phyloP scores from a whole-genome alignment of 2,329 filamentous ascomycete species.

The Hansfordia pulvinata region DNA sequence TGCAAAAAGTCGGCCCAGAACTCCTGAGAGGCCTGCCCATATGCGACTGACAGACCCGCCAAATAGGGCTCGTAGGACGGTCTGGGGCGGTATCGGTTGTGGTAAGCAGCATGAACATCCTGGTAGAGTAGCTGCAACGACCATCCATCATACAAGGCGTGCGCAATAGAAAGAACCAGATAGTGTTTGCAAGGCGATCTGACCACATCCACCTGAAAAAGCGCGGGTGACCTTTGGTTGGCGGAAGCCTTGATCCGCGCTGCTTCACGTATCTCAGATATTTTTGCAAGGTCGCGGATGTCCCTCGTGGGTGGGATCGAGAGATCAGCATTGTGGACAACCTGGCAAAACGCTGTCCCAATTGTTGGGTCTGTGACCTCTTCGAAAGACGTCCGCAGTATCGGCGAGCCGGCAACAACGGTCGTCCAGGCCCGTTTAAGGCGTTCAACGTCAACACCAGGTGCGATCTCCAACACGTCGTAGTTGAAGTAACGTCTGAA shows the following conservation, averaged over 20 bases:
- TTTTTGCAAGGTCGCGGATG: no score
- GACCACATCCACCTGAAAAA: constrained; percentile 37
- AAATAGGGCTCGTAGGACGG: constrained; percentile 40
- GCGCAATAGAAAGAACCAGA: constrained; percentile 59
- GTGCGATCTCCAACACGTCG: constrained; percentile 52
- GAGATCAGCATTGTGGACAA: constrained; percentile 19
- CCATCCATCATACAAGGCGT: constrained; percentile 84
- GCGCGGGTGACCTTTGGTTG: constrained; percentile 14
- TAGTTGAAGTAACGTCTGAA: constrained; percentile 77
- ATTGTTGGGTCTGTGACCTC: constrained; percentile 48
- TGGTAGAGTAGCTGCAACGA: constrained; percentile 63
- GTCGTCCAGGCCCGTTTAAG: constrained; percentile 48
- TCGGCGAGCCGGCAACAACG: constrained; percentile 48
- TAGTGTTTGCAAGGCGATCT: constrained; percentile 20
- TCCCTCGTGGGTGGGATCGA: no score
- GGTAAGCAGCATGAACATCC: constrained; percentile 56
- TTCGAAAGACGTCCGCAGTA: constrained; percentile 63
- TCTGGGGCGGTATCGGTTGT: constrained; percentile 23
- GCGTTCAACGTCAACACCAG: constrained; percentile 35
- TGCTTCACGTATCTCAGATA: no score
- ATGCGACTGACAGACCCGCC: constrained; percentile 32
- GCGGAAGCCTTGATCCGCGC: no score
- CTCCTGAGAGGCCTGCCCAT: constrained; percentile 23
- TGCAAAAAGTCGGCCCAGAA: constrained; percentile 66
- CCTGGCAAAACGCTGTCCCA: constrained; percentile 33